Percentiles rank a stretch among this genome's conserved stretches.
Conservation (phyloP, 2,329 filamentous ascomycete species). For the Fusarium avenaceum region DNA sequence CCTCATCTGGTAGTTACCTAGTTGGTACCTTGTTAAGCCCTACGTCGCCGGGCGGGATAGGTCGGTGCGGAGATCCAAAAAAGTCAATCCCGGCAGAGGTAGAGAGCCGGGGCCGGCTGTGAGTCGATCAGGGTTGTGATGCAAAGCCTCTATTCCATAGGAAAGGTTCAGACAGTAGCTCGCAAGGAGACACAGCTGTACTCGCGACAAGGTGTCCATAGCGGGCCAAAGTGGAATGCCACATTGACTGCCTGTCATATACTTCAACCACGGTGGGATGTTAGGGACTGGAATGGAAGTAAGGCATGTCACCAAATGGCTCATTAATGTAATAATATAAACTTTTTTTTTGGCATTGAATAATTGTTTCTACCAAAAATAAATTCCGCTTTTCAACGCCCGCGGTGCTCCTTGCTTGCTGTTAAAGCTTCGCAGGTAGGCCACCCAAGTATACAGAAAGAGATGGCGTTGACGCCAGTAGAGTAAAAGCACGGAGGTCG, state of each 20-base stretch:
- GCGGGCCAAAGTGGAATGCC: background rate
- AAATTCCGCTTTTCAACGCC: slow-evolving; percentile 39
- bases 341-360: slow-evolving; percentile 36
- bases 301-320: background rate
- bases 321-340: slow-evolving; percentile 16
- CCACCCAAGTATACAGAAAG: slow-evolving; percentile 41
- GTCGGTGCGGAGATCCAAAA: background rate
- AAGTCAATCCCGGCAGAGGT: background rate
- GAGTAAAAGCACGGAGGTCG: slow-evolving; percentile 35
- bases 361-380: slow-evolving; percentile 37
- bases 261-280: slow-evolving; percentile 2
- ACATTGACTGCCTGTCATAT: slow-evolving; percentile 21
- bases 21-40: background rate
- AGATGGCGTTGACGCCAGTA: slow-evolving; percentile 42
- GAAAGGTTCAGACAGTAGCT: background rate
- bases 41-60: background rate
- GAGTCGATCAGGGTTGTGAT: slow-evolving; percentile 22
- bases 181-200: slow-evolving; percentile 1
- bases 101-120: slow-evolving; percentile 38
- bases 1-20: slow-evolving; percentile 4
- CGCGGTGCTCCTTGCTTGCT: slow-evolving; percentile 46
- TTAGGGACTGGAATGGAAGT: background rate
- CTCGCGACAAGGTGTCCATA: background rate
- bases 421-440: slow-evolving; percentile 40
- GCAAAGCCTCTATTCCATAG: background rate